These are phyloP conservation scores for Fraxinus albicans DNA, from an alignment of 305 asterid species.

Conservation along the genomic window DNA sequence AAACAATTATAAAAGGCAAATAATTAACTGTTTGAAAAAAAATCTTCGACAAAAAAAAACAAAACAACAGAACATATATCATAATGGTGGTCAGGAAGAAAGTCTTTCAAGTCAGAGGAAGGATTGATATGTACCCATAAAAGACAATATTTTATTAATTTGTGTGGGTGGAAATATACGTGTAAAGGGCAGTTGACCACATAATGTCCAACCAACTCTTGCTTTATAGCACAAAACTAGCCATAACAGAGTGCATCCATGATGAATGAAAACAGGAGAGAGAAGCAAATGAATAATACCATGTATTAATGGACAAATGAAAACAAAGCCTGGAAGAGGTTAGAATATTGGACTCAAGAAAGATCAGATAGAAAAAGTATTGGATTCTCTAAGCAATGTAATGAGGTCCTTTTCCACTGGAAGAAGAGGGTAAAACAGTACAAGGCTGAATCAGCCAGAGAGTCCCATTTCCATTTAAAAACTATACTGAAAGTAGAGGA, in stretches of 20 bases:
- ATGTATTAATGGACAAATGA: neutral
- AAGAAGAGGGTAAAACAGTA: neutral
- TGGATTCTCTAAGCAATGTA: neutral
- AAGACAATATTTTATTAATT: neutral
- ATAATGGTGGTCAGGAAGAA: neutral
- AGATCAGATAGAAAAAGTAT: neutral
- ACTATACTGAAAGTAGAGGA: neutral
- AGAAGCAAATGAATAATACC: neutral
- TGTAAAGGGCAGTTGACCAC: neutral
- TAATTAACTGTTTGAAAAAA: neutral
- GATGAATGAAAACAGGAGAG: neutral
- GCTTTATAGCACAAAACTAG: neutral
- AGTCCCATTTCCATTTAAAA: neutral
- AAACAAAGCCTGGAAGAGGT: neutral
- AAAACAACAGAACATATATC: neutral
- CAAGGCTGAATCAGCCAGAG: neutral
- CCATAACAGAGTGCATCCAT: neutral
- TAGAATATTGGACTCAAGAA: neutral
- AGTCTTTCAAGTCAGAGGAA: neutral
- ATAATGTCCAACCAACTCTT: neutral
- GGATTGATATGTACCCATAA: neutral
- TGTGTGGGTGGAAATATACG: neutral
- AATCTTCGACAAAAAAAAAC: neutral
- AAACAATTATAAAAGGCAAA: neutral
- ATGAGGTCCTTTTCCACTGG: neutral